Percentiles rank a stretch among this genome's conserved stretches.
These are phyloP conservation scores for Aspergillus sergii DNA, from an alignment of 2,329 filamentous ascomycete species.

Conservation along the genomic window DNA sequence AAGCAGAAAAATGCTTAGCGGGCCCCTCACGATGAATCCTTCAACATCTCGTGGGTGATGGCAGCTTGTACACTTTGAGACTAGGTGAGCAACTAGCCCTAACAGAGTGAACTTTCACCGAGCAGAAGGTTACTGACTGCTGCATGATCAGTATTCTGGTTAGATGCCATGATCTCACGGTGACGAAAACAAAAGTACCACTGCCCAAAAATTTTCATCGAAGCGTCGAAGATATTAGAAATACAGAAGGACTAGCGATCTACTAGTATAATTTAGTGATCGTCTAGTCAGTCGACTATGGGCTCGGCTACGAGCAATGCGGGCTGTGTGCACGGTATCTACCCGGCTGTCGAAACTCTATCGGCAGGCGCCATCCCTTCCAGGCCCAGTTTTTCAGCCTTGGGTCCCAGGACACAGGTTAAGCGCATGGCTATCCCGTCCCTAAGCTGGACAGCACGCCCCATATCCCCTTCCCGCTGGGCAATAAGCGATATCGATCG, in stretches of 20 bases:
- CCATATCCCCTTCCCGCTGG: neutral
- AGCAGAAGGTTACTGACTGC: no score
- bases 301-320: neutral
- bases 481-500: neutral
- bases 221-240: neutral
- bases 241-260: neutral
- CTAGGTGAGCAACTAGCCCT: neutral
- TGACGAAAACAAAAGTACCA: neutral
- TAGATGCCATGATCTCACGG: neutral
- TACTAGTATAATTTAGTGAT: conserved; percentile 1
- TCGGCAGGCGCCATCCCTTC: neutral
- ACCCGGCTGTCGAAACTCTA: conserved; percentile 5
- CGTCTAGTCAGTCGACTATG: conserved; percentile 1
- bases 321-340: conserved; percentile 2
- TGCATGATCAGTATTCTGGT: neutral
- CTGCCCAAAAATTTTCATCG: neutral
- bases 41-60: no score
- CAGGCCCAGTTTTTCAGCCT: conserved; percentile 4
- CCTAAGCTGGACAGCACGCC: neutral
- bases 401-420: neutral
- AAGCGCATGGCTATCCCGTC: conserved; percentile 1
- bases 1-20: neutral
- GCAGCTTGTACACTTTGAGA: neutral
- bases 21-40: neutral
- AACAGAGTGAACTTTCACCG: neutral